Conservation (phyloP, 108 stramenopile genomes). For the Fistulifera solaris region DNA sequence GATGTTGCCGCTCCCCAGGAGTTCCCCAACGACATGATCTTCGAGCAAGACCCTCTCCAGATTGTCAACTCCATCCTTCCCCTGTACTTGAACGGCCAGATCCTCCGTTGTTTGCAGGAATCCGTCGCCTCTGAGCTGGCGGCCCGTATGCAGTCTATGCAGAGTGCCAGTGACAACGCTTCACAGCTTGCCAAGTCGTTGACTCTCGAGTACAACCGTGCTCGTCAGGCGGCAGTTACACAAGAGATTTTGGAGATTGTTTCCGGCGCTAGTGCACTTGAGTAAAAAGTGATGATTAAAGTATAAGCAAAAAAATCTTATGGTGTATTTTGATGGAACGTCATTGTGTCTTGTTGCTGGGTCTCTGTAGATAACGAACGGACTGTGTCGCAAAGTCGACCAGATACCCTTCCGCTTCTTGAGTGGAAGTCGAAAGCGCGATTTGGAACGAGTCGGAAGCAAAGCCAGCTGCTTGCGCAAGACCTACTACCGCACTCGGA, state of each 20-base stretch:
- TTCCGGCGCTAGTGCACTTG: slow-evolving; percentile 78
- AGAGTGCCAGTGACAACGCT: slow-evolving; percentile 93
- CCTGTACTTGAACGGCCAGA: slow-evolving; percentile 88
- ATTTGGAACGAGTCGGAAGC: slow-evolving; percentile 15
- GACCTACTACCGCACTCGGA: slow-evolving; percentile 29
- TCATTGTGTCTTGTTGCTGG: too few species aligned
- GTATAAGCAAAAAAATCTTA: too few species aligned
- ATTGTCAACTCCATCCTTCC: slow-evolving; percentile 96
- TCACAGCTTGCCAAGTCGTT: slow-evolving; percentile 71
- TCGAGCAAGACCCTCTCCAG: slow-evolving; percentile 95
- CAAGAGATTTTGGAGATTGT: slow-evolving; percentile 95
- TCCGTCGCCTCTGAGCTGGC: slow-evolving; percentile 94
- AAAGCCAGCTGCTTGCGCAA: slow-evolving; percentile 22
- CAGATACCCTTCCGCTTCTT: slow-evolving; percentile 45
- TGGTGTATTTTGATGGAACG: too few species aligned
- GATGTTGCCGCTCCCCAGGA: slow-evolving; percentile 76
- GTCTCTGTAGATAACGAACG: background rate
- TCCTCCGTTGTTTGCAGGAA: slow-evolving; percentile 91
- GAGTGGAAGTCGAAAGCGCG: slow-evolving; percentile 23
- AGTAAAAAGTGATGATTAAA: slow-evolving; percentile 24
- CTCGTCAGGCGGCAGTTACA: slow-evolving; percentile 93
- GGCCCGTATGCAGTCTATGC: slow-evolving; percentile 96
- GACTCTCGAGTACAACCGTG: slow-evolving; percentile 85
- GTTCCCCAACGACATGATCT: slow-evolving; percentile 94
- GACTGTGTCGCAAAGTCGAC: slow-evolving; percentile 14